These are phyloP conservation scores for Lepiota subincarnata DNA, from an alignment of 768 basidiomycete species.

Conservation along the genomic window DNA sequence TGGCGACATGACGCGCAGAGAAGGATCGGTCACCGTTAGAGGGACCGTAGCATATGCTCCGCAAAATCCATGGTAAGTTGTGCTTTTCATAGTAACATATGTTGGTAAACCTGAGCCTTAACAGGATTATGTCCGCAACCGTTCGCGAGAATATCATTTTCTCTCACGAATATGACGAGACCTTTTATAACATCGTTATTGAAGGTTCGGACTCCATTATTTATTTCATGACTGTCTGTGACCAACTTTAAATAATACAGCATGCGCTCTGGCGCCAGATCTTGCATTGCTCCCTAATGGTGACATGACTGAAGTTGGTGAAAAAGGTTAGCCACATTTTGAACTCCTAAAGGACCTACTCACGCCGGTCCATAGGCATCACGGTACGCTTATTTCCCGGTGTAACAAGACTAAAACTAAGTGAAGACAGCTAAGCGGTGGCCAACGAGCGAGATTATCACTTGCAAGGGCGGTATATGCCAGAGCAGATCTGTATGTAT, in stretches of 20 bases:
- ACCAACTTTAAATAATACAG: conserved; percentile 25
- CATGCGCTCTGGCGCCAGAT: conserved; percentile 84
- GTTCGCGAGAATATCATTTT: conserved; percentile 91
- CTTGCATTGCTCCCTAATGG: conserved; percentile 75
- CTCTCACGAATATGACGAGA: conserved; percentile 82
- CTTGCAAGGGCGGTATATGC: conserved; percentile 90
- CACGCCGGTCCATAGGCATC: conserved; percentile 34
- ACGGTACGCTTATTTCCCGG: conserved; percentile 38
- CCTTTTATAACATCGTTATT: conserved; percentile 76
- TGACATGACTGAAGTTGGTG: conserved; percentile 82
- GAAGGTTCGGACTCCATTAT: conserved; percentile 48
- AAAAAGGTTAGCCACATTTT: conserved; percentile 54
- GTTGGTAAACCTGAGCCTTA: background rate
- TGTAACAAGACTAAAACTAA: background rate
- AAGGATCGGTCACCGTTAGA: conserved; percentile 66
- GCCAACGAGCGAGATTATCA: conserved; percentile 78
- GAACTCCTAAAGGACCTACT: background rate
- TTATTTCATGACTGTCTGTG: background rate
- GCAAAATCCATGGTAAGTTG: conserved; percentile 76
- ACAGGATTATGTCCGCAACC: conserved; percentile 79
- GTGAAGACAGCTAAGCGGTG: conserved; percentile 61
- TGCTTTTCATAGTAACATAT: background rate
- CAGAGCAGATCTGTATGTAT: conserved; percentile 75
- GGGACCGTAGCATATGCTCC: conserved; percentile 81
- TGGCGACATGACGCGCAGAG: conserved; percentile 77